Base-by-base conservation (phyloP, 2,329 filamentous ascomycete species). In the Cryphonectria nitschkei region DNA sequence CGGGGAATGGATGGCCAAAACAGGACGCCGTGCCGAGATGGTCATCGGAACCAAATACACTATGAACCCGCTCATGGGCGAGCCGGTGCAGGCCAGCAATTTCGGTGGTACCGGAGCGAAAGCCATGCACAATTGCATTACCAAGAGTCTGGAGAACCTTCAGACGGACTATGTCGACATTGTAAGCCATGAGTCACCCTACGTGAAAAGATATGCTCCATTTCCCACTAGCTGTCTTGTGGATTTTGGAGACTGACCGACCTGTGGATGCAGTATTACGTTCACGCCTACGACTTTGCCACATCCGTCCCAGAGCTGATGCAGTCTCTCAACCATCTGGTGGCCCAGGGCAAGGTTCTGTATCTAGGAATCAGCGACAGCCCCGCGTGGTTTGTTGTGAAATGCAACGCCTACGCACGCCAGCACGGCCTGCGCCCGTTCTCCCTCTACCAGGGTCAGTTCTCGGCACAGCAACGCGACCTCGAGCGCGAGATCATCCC, bases 101-200 rank as follows among this genome's bases (percentile, higher is more conserved):
- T 85, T 78, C 70, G 81, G 80, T 34, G 90, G 90, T 1, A 91
- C 92, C 76, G 85, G 87, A 26, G 82, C 86, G 58, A 93, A 92
- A 80, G 89, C 85, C 70, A 77, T 93, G 54, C 84, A 85, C 60
- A 76, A 81, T 1, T 90, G 88, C 1, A 81, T 91, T 41, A 81
- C 86, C 26, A 82, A 80, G n/a, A 89, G 87, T 71, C 77, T 91
- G 71, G 80, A 82, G 76, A 91, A 89, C 80, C 83, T 90, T 68
- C 85, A 90, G 79, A 92, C 90, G 0, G 84, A 88, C 67, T 94
- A 93, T 76, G 88, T 93, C 70, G 92, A 94, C 76, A 77, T 92
- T 68, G 85, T 87, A 75, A 68, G 81, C 75, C 75, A 13, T 37
- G 29, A 11, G 29, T 43, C 62, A n/a, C 34, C 22, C 16, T 22